Evolutionary conservation across 345 rosid species (phyloP).

Genomic region (Salix caprea): DNA sequence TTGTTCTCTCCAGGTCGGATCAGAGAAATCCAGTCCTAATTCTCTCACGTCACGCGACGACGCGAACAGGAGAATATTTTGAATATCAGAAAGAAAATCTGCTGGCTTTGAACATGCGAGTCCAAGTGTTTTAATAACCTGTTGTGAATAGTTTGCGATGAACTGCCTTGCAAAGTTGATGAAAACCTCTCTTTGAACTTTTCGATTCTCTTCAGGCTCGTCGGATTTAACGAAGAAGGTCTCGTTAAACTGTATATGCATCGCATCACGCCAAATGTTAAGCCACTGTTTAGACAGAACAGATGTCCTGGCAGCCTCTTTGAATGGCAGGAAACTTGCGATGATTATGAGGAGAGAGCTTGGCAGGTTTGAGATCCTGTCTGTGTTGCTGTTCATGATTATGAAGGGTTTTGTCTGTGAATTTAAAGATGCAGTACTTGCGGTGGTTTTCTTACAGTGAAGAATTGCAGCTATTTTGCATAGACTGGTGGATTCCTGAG

Average conservation of each 20-base stretch:
- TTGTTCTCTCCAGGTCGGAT: slow-evolving; percentile 22
- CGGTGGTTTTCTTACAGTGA: background rate
- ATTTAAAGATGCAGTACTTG: background rate
- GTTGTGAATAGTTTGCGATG: slow-evolving; percentile 1
- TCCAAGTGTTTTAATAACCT: slow-evolving; percentile 10
- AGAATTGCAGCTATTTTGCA: background rate
- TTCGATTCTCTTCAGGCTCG: background rate
- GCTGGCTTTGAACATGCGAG: slow-evolving; percentile 23
- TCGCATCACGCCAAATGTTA: slow-evolving; percentile 12
- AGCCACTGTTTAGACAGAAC: slow-evolving; percentile 30
- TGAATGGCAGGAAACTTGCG: slow-evolving; percentile 34
- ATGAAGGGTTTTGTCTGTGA: background rate
- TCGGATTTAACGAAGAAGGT: slow-evolving; percentile 12
- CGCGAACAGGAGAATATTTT: slow-evolving; percentile 20
- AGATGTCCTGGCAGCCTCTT: slow-evolving; percentile 32
- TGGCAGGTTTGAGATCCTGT: slow-evolving; percentile 14
- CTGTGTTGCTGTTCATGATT: slow-evolving; percentile 13
- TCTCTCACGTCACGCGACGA: slow-evolving; percentile 7
- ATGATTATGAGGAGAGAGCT: slow-evolving; percentile 16
- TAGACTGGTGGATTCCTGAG: background rate
- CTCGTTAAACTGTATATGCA: slow-evolving; percentile 29
- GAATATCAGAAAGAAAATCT: slow-evolving; percentile 7
- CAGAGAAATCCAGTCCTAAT: slow-evolving; percentile 37
- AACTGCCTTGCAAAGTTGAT: slow-evolving; percentile 15
- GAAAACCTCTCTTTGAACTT: slow-evolving; percentile 15